Evolutionary conservation across 1,284 basidiomycete genomes (phyloP).

Genomic region (Moesziomyces sp.): DNA sequence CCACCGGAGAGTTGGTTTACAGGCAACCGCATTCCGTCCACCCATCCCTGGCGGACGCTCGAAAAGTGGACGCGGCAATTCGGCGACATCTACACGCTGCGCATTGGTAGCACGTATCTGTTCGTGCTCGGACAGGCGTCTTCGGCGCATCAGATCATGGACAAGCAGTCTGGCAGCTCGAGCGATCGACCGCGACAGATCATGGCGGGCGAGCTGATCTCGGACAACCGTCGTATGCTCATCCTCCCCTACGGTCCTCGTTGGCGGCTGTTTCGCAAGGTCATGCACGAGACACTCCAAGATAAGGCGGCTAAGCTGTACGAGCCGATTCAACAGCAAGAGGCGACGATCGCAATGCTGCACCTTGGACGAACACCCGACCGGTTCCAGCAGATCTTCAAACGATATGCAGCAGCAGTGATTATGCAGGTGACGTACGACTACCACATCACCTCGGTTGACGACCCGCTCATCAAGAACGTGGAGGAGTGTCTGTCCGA

Average conservation of each 20-base stretch:
- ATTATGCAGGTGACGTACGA: constrained; percentile 44
- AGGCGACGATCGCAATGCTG: constrained; percentile 20
- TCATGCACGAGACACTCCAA: constrained; percentile 37
- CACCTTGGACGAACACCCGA: constrained; percentile 14
- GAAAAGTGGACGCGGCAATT: constrained; percentile 35
- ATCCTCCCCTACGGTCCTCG: constrained; percentile 39
- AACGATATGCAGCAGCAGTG: constrained; percentile 44
- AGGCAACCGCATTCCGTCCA: constrained; percentile 21
- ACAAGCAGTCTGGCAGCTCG: constrained; percentile 14
- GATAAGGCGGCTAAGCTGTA: constrained; percentile 43
- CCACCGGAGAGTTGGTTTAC: constrained; percentile 1
- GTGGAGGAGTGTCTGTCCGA: constrained; percentile 27
- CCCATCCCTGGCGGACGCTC: constrained; percentile 36
- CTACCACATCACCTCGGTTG: constrained; percentile 9
- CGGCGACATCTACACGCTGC: constrained; percentile 35
- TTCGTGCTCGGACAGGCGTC: constrained; percentile 32
- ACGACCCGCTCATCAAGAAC: constrained; percentile 35
- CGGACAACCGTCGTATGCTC: constrained; percentile 49
- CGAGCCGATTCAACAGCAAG: constrained; percentile 40
- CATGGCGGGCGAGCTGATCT: constrained; percentile 51
- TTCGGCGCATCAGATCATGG: constrained; percentile 32
- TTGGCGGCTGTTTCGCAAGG: constrained; percentile 43
- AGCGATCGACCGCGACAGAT: constrained; percentile 26
- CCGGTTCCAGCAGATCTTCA: constrained; percentile 22
- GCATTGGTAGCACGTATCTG: constrained; percentile 14